Conservation (phyloP, 1,139 yeast species). For the Candida labiduridarum region DNA sequence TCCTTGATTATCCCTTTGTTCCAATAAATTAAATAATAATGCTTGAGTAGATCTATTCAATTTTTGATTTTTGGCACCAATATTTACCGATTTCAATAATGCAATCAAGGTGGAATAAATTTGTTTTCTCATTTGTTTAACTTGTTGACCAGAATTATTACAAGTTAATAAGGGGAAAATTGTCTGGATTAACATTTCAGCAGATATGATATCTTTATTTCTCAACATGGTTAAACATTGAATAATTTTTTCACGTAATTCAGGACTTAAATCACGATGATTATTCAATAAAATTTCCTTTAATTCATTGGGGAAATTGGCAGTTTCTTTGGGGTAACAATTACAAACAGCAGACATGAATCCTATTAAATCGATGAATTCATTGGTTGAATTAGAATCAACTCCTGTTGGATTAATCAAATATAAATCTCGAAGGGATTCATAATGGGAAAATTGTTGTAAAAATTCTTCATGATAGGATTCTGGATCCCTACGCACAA, state of each 20-base stretch:
- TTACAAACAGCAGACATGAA: slow-evolving; percentile 89
- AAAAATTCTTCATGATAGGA: slow-evolving; percentile 92
- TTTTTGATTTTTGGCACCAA: slow-evolving; percentile 84
- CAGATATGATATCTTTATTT: slow-evolving; percentile 77
- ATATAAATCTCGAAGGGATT: slow-evolving; percentile 84
- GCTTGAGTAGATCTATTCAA: slow-evolving; percentile 91
- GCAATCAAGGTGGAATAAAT: slow-evolving; percentile 79
- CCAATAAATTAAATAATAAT: slow-evolving; percentile 78
- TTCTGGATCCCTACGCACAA: slow-evolving; percentile 90
- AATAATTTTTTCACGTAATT: slow-evolving; percentile 86
- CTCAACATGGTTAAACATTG: slow-evolving; percentile 88
- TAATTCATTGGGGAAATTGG: slow-evolving; percentile 79
- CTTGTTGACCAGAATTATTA: slow-evolving; percentile 66
- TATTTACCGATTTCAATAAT: slow-evolving; percentile 77
- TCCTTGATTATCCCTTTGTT: slow-evolving; percentile 79
- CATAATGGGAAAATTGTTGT: slow-evolving; percentile 91
- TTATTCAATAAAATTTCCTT: slow-evolving; percentile 67
- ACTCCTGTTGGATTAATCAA: slow-evolving; percentile 64
- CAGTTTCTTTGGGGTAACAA: slow-evolving; percentile 89
- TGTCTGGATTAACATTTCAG: slow-evolving; percentile 82
- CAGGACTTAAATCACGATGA: slow-evolving; percentile 82
- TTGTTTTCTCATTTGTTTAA: slow-evolving; percentile 80
- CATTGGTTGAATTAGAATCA: slow-evolving; percentile 64
- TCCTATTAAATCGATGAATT: slow-evolving; percentile 83
- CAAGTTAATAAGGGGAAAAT: slow-evolving; percentile 78